Percentiles rank a stretch among this genome's conserved stretches.
Conservation (phyloP, 2,329 filamentous ascomycete species). For the Talaromyces sp. region DNA sequence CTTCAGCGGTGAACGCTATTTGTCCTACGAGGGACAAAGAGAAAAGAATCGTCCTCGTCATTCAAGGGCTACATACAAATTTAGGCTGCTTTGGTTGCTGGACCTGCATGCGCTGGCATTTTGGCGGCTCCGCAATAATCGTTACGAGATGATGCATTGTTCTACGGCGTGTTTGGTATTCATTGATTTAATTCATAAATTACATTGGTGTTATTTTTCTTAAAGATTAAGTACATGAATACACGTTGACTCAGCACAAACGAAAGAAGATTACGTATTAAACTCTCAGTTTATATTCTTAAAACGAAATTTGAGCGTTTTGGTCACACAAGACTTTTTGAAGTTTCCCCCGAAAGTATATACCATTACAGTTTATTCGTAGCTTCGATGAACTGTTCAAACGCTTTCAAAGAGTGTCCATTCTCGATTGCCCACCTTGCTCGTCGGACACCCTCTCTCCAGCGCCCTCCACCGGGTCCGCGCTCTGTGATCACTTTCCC, state of each 20-base stretch:
- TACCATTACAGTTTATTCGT: conserved; percentile 53
- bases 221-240: not conserved
- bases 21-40: not conserved
- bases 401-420: conserved; percentile 77
- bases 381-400: conserved; percentile 75
- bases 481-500: conserved; percentile 74
- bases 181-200: not conserved
- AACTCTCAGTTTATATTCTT: not conserved
- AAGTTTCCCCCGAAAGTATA: not conserved
- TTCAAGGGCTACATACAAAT: not conserved
- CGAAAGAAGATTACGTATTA: not conserved
- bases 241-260: not conserved
- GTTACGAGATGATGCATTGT: conserved; percentile 6
- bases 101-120: not conserved
- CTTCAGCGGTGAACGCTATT: not conserved
- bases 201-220: not conserved
- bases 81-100: not conserved
- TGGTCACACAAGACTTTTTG: not conserved
- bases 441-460: conserved; percentile 89
- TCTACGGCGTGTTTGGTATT: conserved; percentile 9
- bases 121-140: not conserved
- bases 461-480: conserved; percentile 78
- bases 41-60: not conserved
- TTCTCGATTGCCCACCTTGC: conserved; percentile 85
- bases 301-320: not conserved